phyloP scores from a whole-genome alignment of 352 stramenopile genomes.

The Globisporangium spinosum region DNA sequence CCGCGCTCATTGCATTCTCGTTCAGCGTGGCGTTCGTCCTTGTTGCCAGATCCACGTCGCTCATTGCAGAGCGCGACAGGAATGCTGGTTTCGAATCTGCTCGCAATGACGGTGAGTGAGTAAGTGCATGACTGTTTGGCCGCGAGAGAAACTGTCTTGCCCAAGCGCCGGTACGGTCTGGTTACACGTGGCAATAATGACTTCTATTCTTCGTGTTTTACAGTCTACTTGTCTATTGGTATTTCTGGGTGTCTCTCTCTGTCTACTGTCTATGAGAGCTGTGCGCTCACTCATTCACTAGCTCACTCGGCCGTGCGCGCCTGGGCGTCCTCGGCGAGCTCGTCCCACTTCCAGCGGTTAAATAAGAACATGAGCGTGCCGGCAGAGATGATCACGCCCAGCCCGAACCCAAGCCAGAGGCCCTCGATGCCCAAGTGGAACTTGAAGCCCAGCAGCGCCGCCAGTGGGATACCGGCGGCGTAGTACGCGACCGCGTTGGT shows the following conservation, averaged over 20 bases:
- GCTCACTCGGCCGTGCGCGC: conserved; percentile 29
- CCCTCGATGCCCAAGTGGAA: conserved; percentile 44
- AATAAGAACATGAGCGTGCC: conserved; percentile 10
- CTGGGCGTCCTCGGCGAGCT: conserved; percentile 34
- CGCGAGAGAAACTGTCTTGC: too few species aligned
- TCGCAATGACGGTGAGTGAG: too few species aligned
- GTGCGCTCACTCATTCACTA: neutral
- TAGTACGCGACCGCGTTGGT: conserved; percentile 70
- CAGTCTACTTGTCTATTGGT: too few species aligned
- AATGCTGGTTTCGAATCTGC: too few species aligned
- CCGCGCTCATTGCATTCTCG: neutral
- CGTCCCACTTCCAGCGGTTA: conserved; percentile 23
- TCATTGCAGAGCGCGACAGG: neutral
- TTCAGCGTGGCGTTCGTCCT: neutral
- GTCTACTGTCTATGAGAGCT: neutral
- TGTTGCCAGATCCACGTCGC: neutral
- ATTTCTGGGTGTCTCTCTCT: neutral
- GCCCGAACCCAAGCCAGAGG: conserved; percentile 53
- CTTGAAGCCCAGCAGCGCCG: conserved; percentile 49
- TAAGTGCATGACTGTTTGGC: too few species aligned
- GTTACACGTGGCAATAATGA: too few species aligned
- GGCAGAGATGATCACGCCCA: conserved; percentile 35
- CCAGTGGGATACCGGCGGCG: conserved; percentile 63
- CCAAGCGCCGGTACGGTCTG: too few species aligned
- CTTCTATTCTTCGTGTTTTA: too few species aligned